Evolutionary conservation across 768 basidiomycete genomes (phyloP), one percentile per base, ranked within the genome.

Genomic region (Lactarius pseudohatsudake): DNA sequence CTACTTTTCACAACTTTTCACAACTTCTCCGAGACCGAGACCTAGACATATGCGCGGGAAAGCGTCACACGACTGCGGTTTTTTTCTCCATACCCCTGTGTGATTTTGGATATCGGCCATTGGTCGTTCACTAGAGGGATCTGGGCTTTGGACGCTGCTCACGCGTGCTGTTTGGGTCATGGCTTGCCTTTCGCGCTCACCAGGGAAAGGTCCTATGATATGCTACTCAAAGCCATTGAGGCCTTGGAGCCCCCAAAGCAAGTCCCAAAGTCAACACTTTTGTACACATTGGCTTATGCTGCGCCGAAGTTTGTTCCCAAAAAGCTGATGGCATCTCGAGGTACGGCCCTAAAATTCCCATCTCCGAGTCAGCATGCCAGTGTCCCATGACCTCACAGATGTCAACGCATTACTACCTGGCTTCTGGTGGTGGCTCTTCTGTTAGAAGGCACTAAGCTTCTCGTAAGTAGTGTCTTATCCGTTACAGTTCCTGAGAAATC

Each of bases 1-100:
- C 79, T 43, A 85, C 72, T 56, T 74, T 79, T 11, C 13, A 76
- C 78, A 26, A 84, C 79, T 61, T 86, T 79, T 11, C 13, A 76
- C 78, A 26, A 84, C 79, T 61, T 86, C 79, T 28, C 79, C 72
- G 30, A 32, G 8, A 9, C 34, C 34, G 4, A 22, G 20, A 47
- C 45, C 45, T 18, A 41, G 40, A 41, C 40, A 15, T 41, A 22
- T 47, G 45, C 10, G 45, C 10, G 4, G n/a, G 7, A 47, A 47
- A 11, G 36, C 36, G 45, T 45, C 43, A 45, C 43, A 45, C 43
- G 20, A 9, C 43, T n/a, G 8, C 20, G 43, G 43, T 45, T 45
- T n/a, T 20, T 20, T 36, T 36, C 10, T 45, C 43, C 43, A 45
- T 45, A 45, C 8, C 38, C 13, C 38, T 7, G 16, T 41, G 41